Conservation (phyloP, 768 basidiomycete genomes). For the Rhodotorula kratochvilovae region DNA sequence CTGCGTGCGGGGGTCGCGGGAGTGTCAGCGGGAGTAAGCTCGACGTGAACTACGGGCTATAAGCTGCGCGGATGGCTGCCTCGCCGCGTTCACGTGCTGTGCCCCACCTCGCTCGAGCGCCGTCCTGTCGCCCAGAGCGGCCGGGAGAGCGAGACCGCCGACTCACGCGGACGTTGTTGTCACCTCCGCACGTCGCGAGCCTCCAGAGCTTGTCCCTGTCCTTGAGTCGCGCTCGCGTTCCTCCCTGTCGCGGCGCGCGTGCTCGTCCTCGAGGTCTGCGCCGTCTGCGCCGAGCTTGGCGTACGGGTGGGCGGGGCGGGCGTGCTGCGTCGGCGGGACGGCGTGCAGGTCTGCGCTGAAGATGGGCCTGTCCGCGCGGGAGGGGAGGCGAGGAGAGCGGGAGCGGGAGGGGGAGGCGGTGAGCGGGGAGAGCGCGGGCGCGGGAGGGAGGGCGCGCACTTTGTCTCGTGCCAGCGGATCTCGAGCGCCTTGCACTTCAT, state of each 20-base stretch:
- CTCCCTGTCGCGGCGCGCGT: constrained; percentile 15
- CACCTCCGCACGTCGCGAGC: constrained; percentile 90
- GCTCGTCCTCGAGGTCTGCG: constrained; percentile 46
- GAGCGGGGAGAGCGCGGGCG: neutral
- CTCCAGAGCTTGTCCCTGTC: constrained; percentile 61
- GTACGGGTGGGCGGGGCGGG: constrained; percentile 46
- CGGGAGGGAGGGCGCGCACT: constrained; percentile 12
- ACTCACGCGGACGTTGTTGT: constrained; percentile 92
- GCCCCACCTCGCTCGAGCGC: neutral
- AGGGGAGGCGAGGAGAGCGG: neutral
- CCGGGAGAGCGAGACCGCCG: neutral
- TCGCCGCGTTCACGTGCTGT: no score
- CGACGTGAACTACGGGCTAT: constrained; percentile 10
- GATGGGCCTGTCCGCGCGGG: constrained; percentile 61
- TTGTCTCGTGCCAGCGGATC: constrained; percentile 90
- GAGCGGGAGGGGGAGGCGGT: neutral
- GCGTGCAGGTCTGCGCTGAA: constrained; percentile 96
- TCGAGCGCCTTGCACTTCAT: constrained; percentile 88
- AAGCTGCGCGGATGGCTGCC: no score
- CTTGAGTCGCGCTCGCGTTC: constrained; percentile 28
- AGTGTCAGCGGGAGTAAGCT: neutral
- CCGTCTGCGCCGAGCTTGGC: constrained; percentile 1
- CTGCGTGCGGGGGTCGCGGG: constrained; percentile 30
- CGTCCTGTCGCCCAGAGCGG: neutral
- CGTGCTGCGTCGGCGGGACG: constrained; percentile 55